Evolutionary conservation across 192 early-diverging fungal species (phyloP), one percentile per base, ranked within the genome.

Genomic region (Pilobolus umbonatus): DNA sequence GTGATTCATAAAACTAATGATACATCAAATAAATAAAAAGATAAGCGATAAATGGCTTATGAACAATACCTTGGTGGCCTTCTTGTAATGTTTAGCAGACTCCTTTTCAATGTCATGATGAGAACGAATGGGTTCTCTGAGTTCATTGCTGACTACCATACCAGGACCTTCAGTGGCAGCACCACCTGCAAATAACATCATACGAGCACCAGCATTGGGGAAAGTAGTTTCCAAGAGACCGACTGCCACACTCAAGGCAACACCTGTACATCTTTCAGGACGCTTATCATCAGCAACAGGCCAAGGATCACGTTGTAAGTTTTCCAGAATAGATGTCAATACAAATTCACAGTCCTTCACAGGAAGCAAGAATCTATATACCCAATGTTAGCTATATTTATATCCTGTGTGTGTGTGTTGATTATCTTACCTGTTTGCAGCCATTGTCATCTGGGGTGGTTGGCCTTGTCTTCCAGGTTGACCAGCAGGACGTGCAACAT

Each of bases 51-150:
- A 5, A 5, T 35, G 30, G 31, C n/a, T 19, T 51, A 34, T 1
- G 1, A 21, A 36, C 15, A 22, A 36, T 74, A 85, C 86, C 75
- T 97, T 98, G 45, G 78, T 64, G 0, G 96, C 88, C 78, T 94
- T 96, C 72, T 95, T 94, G 65, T 86, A 91, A 71, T 99, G 85
- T 62, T 90, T 86, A 42, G 89, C 90, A 7, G 80, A 79, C 51
- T 99, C 96, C 75, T 94, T 96, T 57, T 98, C 95, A 53, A 99
- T 87, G 58, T 99, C 96, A 64, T 96, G 91, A 73, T 99, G 96
- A n/a, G 93, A 93, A 57, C 96, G 87, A 51, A 99, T 93, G 11
- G 89, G 85, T 71, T 99, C 96, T 65, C 86, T 81, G 34, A 99
- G 80, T 69, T 96, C 94, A 26, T 79, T 78, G 12, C 92, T 88